Conservation (phyloP, 768 basidiomycete genomes). For the Strobilomyces confusus region DNA sequence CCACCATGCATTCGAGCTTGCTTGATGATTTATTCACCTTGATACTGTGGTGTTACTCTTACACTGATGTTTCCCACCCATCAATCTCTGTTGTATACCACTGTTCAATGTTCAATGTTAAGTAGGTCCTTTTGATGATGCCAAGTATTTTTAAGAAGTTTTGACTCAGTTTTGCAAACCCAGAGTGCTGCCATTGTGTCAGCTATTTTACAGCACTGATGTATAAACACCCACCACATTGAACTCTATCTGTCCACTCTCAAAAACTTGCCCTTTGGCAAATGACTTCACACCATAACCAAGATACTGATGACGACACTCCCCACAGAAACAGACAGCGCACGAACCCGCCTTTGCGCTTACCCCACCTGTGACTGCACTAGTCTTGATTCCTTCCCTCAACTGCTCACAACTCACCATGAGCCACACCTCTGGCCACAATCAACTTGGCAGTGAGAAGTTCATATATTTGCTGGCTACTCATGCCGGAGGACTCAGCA, state of each 20-base stretch:
- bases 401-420: slow-evolving; percentile 50
- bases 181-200: neutral
- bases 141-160: too few relatives aligned
- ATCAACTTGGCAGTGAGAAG: slow-evolving; percentile 49
- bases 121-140: slow-evolving; percentile 46
- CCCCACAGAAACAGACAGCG: slow-evolving; percentile 50
- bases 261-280: slow-evolving; percentile 83
- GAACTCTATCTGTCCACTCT: slow-evolving; percentile 52
- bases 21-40: too few relatives aligned
- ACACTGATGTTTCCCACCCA: too few relatives aligned
- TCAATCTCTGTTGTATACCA: too few relatives aligned
- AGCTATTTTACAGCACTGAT: neutral
- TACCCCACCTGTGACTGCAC: slow-evolving; percentile 28
- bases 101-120: too few relatives aligned
- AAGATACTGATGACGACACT: slow-evolving; percentile 51
- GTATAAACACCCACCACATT: neutral
- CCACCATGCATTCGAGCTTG: neutral
- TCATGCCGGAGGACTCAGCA: slow-evolving; percentile 94
- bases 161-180: too few relatives aligned
- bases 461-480: slow-evolving; percentile 97
- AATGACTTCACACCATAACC: slow-evolving; percentile 70
- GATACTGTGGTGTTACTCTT: too few relatives aligned
- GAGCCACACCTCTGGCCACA: slow-evolving; percentile 42
- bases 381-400: slow-evolving; percentile 51
- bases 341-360: slow-evolving; percentile 51